Conservation (phyloP, 2,329 filamentous ascomycete species). For the Colletotrichum australisinense region DNA sequence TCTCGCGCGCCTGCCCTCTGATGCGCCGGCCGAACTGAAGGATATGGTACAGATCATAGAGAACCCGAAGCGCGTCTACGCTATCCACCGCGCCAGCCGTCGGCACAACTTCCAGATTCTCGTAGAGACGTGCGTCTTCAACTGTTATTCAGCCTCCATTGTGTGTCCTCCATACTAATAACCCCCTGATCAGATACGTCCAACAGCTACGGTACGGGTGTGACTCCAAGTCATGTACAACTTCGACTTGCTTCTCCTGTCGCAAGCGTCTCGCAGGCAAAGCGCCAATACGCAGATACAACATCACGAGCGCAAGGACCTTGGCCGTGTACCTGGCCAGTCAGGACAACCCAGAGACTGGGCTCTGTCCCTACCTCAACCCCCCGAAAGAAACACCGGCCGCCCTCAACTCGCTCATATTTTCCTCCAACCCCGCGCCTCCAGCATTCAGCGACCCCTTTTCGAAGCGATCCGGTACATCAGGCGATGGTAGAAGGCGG, state of each 20-base stretch:
- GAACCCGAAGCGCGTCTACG: conserved; percentile 70
- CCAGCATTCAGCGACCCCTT: conserved; percentile 35
- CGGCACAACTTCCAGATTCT: conserved; percentile 74
- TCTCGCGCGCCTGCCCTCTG: conserved; percentile 68
- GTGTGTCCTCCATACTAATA: conserved; percentile 32
- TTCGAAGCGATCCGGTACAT: conserved; percentile 26
- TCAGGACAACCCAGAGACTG: conserved; percentile 79
- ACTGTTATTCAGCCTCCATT: conserved; percentile 28
- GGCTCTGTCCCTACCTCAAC: conserved; percentile 70
- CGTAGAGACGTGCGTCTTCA: conserved; percentile 69
- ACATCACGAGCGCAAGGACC: conserved; percentile 82
- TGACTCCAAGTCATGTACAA: conserved; percentile 74
- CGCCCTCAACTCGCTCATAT: conserved; percentile 59
- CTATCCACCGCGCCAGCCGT: conserved; percentile 69
- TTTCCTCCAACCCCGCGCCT: conserved; percentile 49
- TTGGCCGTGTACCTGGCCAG: conserved; percentile 84
- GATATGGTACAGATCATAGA: conserved; percentile 68
- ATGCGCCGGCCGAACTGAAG: conserved; percentile 69
- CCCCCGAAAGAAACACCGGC: conserved; percentile 56
- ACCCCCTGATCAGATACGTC: conserved; percentile 70
- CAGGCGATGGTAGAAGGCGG: conserved; percentile 21
- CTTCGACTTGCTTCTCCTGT: conserved; percentile 83
- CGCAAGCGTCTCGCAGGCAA: conserved; percentile 75
- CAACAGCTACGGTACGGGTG: conserved; percentile 87
- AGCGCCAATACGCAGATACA: conserved; percentile 81